Percentiles rank a stretch among this genome's conserved stretches.
Conservation (phyloP, 768 basidiomycete species). For the Phaeotremella fagi region DNA sequence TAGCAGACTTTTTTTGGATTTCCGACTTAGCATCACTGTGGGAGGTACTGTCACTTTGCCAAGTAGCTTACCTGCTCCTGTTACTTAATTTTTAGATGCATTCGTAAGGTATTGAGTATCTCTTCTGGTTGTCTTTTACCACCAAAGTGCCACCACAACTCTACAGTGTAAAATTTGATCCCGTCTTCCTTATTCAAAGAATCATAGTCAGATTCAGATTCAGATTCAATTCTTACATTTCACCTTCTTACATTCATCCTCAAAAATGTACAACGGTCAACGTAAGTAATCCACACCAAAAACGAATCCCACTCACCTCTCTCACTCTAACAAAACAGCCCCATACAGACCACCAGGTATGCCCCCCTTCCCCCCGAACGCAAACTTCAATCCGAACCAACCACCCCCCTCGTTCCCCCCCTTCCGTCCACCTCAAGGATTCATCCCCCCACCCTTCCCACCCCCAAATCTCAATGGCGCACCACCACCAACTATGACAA, state of each 20-base stretch:
- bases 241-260: background rate
- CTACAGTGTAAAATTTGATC: no score
- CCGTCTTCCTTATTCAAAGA: no score
- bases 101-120: no score
- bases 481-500: constrained; percentile 9
- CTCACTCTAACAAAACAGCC: constrained; percentile 2
- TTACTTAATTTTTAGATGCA: no score
- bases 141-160: no score
- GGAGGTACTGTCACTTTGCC: no score
- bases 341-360: constrained; percentile 3
- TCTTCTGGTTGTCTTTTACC: no score
- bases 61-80: no score
- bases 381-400: constrained; percentile 19
- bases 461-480: constrained; percentile 14
- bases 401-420: constrained; percentile 20
- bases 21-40: no score
- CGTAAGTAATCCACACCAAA: constrained; percentile 13
- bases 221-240: background rate
- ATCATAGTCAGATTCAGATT: background rate
- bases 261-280: constrained; percentile 13
- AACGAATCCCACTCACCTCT: background rate
- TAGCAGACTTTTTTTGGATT: no score
- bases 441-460: constrained; percentile 31
- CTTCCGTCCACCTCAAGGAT: constrained; percentile 21
- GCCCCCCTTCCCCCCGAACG: constrained; percentile 34